Base-by-base conservation (phyloP, 495 filamentous ascomycete genomes). In the Penicillium diatomitis region DNA sequence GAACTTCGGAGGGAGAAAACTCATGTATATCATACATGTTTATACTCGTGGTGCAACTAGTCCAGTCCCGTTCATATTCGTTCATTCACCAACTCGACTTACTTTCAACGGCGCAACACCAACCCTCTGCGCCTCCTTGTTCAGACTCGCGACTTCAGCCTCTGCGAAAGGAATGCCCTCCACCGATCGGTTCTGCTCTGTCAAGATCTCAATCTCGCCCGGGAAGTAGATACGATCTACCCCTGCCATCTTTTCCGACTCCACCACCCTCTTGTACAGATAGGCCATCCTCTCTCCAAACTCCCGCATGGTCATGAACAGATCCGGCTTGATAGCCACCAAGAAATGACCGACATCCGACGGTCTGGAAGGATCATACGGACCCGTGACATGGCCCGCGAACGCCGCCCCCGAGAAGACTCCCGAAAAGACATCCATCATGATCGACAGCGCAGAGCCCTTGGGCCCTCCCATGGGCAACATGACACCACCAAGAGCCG, bases 341-440 rank as follows among this genome's bases (percentile, higher is more conserved):
- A 90, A 60, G 50, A 88, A 88, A 60, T 90, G 86, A 0, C 86
- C 86, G 6, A 88, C 86, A 62, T 88, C 81, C 1, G 82, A 82
- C 9, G 76, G 74, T 57, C 71, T 77, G 3, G 72, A 77, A 34
- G 81, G 73, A 62, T 90, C 85, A 68, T 88, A 88, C 0, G 86
- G 86, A 32, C 75, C 76, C 0, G 78, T 82, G 8, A 90, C 86
- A 51, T 81, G 69, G 0, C 86, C 86, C 0, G 84, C 86, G 67
- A 87, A 86, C 0, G 83, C 84, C 34, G 77, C 68, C 32, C 83
- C 86, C 2, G 79, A 82, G 7, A 90, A 61, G 4, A 88, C 85
- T 1, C 86, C 86, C 5, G 84, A 87, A 51, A 90, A 88, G 3
- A 90, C 83, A 67, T 90, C 86, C 86, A 88, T 88, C 85, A 90